Evolutionary conservation across 2,329 filamentous ascomycete species (phyloP).

Genomic region (Cytospora chrysosperma): DNA sequence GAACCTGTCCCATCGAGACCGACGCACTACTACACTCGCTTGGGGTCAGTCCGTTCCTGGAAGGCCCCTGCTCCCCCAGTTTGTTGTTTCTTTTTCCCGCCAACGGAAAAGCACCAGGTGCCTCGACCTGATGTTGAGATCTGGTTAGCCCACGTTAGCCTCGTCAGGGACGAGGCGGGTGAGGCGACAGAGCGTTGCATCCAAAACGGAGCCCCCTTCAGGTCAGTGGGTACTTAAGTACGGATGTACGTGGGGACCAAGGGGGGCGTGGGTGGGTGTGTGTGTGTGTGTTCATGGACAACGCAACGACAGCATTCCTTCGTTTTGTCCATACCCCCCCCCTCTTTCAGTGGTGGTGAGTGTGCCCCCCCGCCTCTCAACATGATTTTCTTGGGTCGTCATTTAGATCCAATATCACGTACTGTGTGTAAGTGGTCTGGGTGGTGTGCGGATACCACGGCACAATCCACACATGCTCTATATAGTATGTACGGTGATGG

Average conservation of each 20-base stretch:
- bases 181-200: constrained; percentile 23
- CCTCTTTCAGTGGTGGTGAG: too few species aligned
- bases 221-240: constrained; percentile 2
- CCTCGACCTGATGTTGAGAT: constrained; percentile 12
- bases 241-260: neutral
- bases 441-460: neutral
- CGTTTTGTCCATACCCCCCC: constrained; percentile 8
- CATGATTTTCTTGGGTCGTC: neutral
- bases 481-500: too few species aligned
- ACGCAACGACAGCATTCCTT: constrained; percentile 1
- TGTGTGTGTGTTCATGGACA: constrained; percentile 16
- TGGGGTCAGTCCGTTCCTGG: constrained; percentile 1
- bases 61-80: constrained; percentile 13
- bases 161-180: constrained; percentile 23
- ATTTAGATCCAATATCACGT: neutral
- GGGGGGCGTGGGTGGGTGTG: constrained; percentile 10
- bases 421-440: too few species aligned
- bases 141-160: constrained; percentile 22
- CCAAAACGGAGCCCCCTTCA: constrained; percentile 14
- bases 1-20: neutral
- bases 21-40: neutral
- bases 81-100: constrained; percentile 16
- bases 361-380: too few species aligned
- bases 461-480: neutral
- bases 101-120: constrained; percentile 11